Conservation (phyloP, 164 flowering plant genomes). For the Litsea cubeba region DNA sequence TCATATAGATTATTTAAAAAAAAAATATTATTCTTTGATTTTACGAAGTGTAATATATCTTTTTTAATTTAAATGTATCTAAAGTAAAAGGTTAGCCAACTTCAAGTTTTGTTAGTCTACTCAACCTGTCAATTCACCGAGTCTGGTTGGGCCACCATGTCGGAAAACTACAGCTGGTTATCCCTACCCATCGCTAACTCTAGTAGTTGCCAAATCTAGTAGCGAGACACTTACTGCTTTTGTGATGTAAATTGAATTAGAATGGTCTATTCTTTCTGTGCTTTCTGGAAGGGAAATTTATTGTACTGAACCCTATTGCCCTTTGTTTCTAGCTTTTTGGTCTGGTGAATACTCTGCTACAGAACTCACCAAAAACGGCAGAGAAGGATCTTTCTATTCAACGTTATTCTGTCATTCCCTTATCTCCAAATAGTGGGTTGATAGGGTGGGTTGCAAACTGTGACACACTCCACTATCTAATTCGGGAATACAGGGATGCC, state of each 20-base stretch:
- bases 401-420: slow-evolving; percentile 86
- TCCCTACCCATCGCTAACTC: too few species aligned
- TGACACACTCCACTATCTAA: slow-evolving; percentile 91
- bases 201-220: too few species aligned
- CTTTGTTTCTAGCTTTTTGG: slow-evolving; percentile 74
- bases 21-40: too few species aligned
- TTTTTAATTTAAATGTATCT: too few species aligned
- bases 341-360: slow-evolving; percentile 87
- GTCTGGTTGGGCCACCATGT: too few species aligned
- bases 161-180: too few species aligned
- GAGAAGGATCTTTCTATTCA: slow-evolving; percentile 95
- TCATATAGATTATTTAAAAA: too few species aligned
- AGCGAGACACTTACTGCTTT: too few species aligned
- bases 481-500: slow-evolving; percentile 91
- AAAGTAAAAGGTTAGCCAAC: too few species aligned
- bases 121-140: too few species aligned
- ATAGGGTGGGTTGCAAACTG: slow-evolving; percentile 98
- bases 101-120: too few species aligned
- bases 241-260: neutral
- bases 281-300: neutral
- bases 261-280: neutral
- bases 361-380: slow-evolving; percentile 77
- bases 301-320: neutral
- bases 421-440: slow-evolving; percentile 95
- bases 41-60: too few species aligned